phyloP scores from a whole-genome alignment of 192 early-diverging fungal genomes.

The Geranomyces variabilis region DNA sequence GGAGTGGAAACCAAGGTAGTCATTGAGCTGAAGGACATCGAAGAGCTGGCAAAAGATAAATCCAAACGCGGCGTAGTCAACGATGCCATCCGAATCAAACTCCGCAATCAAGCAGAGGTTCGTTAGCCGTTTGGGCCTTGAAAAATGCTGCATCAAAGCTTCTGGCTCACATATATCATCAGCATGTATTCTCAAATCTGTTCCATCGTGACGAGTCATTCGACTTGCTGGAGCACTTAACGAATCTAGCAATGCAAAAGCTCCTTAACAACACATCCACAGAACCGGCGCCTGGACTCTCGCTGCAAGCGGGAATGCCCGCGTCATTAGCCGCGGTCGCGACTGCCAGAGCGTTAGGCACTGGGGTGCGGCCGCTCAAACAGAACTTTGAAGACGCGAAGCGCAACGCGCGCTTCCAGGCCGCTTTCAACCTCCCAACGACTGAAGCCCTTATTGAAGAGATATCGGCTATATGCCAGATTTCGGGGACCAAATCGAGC shows the following conservation, averaged over 20 bases:
- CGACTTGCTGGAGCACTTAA: constrained; percentile 91
- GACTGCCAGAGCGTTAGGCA: constrained; percentile 29
- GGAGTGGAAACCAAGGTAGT: constrained; percentile 91
- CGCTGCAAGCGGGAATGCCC: constrained; percentile 21
- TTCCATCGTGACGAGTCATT: constrained; percentile 97
- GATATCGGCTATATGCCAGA: constrained; percentile 59
- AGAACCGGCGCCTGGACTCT: constrained; percentile 63
- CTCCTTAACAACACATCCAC: constrained; percentile 81
- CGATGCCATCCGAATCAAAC: constrained; percentile 84
- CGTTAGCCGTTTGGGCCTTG: background rate
- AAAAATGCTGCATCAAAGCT: background rate
- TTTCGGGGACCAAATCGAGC: constrained; percentile 52
- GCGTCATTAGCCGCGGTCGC: constrained; percentile 34
- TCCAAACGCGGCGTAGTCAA: constrained; percentile 88
- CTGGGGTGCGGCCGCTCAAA: constrained; percentile 44
- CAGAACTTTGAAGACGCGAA: constrained; percentile 69
- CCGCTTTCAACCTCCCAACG: constrained; percentile 76
- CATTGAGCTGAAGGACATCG: constrained; percentile 90
- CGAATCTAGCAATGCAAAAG: constrained; percentile 82
- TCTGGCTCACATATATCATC: background rate
- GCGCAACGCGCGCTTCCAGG: constrained; percentile 74
- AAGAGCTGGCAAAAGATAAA: constrained; percentile 82
- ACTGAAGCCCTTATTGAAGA: constrained; percentile 76
- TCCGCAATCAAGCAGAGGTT: constrained; percentile 81
- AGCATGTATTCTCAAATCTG: constrained; percentile 91